Percentiles rank a stretch among this genome's conserved stretches.
These are phyloP conservation scores for Plasmodium billcollinsi DNA, from an alignment of 169 alveolate species.

Conservation along the genomic window DNA sequence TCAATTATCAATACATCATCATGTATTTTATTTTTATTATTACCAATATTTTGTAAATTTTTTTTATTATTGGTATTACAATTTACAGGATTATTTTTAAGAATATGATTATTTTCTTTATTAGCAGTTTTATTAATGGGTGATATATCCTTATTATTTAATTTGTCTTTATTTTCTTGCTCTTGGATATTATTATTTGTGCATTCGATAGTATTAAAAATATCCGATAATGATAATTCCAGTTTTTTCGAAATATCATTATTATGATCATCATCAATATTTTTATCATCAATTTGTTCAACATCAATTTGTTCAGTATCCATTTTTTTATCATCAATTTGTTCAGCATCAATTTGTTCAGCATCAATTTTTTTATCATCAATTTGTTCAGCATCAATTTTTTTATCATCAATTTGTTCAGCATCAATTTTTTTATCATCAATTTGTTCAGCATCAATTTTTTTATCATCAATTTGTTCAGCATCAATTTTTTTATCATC, in stretches of 20 bases:
- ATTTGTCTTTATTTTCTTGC: background rate
- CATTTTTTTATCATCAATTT: no score
- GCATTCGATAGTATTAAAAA: no score
- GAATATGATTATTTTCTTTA: background rate
- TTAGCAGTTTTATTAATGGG: background rate
- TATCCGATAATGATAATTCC: no score
- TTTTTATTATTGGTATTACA: background rate
- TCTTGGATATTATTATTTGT: background rate
- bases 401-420: no score
- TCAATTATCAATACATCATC: conserved; percentile 41
- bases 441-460: background rate
- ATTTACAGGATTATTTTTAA: background rate
- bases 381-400: no score
- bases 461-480: background rate
- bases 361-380: no score
- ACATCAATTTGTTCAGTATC: no score
- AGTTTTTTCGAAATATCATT: no score
- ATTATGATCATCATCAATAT: no score
- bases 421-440: no score
- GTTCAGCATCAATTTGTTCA: no score
- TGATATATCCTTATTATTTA: background rate
- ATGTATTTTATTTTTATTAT: conserved; percentile 1
- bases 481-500: background rate
- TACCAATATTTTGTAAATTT: background rate
- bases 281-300: no score